Conservation (phyloP, 495 filamentous ascomycete species). For the Tuber brumale region DNA sequence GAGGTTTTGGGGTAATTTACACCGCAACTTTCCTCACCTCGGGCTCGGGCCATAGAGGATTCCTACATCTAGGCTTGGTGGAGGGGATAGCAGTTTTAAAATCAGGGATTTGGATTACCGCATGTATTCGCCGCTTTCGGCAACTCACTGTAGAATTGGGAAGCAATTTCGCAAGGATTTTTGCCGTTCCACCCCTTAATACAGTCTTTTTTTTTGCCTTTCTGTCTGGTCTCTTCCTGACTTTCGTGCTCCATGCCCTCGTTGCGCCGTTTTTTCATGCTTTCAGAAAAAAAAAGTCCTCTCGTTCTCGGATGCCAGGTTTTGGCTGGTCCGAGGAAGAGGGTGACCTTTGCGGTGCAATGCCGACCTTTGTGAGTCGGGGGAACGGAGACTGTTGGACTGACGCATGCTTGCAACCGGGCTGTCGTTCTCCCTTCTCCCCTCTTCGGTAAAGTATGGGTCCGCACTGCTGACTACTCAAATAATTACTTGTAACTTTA, state of each 20-base stretch:
- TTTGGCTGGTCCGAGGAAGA: not conserved
- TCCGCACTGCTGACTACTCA: not conserved
- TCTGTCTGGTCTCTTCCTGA: not conserved
- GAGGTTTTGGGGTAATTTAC: not conserved
- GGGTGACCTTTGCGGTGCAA: not conserved
- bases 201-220: not conserved
- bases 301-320: not conserved
- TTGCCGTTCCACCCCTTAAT: constrained; percentile 33
- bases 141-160: constrained; percentile 17
- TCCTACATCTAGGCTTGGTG: not conserved
- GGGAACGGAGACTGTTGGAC: not conserved
- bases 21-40: not conserved
- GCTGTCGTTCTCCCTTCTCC: constrained; percentile 20
- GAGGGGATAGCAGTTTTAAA: not conserved
- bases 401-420: constrained; percentile 14
- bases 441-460: not conserved
- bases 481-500: constrained; percentile 4
- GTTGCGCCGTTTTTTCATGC: constrained; percentile 14
- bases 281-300: not conserved
- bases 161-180: constrained; percentile 20
- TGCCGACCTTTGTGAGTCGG: not conserved
- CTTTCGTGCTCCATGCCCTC: constrained; percentile 13
- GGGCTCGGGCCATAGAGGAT: constrained; percentile 2
- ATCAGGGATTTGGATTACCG: constrained; percentile 29
- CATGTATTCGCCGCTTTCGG: constrained; percentile 30